A percentile compares a stretch with the other conserved stretches of the same genome.
These are phyloP conservation scores for Phaeotremella skinneri DNA, from an alignment of 768 basidiomycete species.

Conservation along the genomic window DNA sequence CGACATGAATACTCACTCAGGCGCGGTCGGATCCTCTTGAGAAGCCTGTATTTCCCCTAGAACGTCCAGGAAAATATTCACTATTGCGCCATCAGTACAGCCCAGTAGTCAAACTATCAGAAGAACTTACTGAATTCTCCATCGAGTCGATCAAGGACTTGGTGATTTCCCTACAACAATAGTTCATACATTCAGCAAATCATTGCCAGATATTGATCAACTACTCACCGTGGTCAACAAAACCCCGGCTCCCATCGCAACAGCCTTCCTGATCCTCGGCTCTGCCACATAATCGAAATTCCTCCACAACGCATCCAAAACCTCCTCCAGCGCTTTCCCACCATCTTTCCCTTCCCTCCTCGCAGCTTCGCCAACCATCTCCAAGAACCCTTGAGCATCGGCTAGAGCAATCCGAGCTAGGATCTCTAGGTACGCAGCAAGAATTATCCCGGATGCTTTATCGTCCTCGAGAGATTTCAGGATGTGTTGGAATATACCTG, in stretches of 20 bases:
- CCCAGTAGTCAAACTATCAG: background rate
- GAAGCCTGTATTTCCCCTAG: slow-evolving; percentile 44
- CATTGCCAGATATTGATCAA: slow-evolving; percentile 3
- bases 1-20: slow-evolving; percentile 29
- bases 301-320: slow-evolving; percentile 49
- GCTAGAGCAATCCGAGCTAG: slow-evolving; percentile 43
- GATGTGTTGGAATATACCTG: slow-evolving; percentile 43
- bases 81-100: slow-evolving; percentile 18
- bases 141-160: slow-evolving; percentile 44
- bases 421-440: slow-evolving; percentile 45
- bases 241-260: slow-evolving; percentile 48
- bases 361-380: slow-evolving; percentile 40
- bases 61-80: slow-evolving; percentile 51
- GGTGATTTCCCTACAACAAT: slow-evolving; percentile 37
- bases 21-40: slow-evolving; percentile 21
- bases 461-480: slow-evolving; percentile 47
- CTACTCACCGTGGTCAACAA: slow-evolving; percentile 42
- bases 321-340: slow-evolving; percentile 41
- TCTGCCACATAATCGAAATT: slow-evolving; percentile 50
- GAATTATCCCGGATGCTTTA: slow-evolving; percentile 45
- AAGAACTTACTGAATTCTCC: slow-evolving; percentile 47
- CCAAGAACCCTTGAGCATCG: slow-evolving; percentile 38
- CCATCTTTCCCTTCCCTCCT: slow-evolving; percentile 24
- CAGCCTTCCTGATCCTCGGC: slow-evolving; percentile 42
- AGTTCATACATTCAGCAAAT: background rate